A percentile compares a stretch with the other conserved stretches of the same genome.
These are phyloP conservation scores for Colletotrichum musae DNA, from an alignment of 2,329 filamentous ascomycete species.

Conservation along the genomic window DNA sequence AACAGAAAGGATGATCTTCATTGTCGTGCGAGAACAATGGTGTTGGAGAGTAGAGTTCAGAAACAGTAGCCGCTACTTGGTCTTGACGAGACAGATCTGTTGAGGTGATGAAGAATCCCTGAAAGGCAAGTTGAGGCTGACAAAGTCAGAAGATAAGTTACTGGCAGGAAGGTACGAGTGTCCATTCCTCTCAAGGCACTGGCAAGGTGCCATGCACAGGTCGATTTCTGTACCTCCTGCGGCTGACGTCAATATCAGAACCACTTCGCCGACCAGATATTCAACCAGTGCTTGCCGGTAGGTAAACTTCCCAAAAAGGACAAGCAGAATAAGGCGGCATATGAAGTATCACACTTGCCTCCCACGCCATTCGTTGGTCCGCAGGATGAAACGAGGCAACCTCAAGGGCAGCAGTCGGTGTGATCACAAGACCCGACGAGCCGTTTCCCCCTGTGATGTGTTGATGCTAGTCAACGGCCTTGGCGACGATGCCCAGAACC, in stretches of 20 bases:
- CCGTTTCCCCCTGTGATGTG: constrained; percentile 18
- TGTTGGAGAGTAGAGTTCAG: background rate
- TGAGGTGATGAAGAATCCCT: background rate
- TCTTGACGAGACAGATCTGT: background rate
- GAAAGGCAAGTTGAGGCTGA: background rate
- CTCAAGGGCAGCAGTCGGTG: constrained; percentile 3
- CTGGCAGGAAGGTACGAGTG: too few relatives aligned
- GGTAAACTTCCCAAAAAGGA: constrained; percentile 26
- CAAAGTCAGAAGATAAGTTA: background rate
- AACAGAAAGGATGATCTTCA: background rate
- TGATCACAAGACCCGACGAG: constrained; percentile 31
- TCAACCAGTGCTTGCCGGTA: background rate
- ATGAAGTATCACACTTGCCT: constrained; percentile 38
- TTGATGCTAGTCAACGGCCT: background rate
- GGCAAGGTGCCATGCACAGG: background rate
- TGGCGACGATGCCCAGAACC: constrained; percentile 7
- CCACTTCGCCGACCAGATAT: background rate
- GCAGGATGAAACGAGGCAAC: constrained; percentile 40
- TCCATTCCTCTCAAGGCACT: background rate
- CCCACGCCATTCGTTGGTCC: constrained; percentile 33
- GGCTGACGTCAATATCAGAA: constrained; percentile 34
- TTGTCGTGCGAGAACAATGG: constrained; percentile 22
- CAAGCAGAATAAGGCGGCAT: constrained; percentile 36
- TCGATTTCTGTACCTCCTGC: constrained; percentile 7
- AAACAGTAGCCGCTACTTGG: background rate